Evolutionary conservation across 805 yeast genomes (phyloP), one percentile per base, ranked within the genome.

Genomic region (Ogataea nonfermentans): DNA sequence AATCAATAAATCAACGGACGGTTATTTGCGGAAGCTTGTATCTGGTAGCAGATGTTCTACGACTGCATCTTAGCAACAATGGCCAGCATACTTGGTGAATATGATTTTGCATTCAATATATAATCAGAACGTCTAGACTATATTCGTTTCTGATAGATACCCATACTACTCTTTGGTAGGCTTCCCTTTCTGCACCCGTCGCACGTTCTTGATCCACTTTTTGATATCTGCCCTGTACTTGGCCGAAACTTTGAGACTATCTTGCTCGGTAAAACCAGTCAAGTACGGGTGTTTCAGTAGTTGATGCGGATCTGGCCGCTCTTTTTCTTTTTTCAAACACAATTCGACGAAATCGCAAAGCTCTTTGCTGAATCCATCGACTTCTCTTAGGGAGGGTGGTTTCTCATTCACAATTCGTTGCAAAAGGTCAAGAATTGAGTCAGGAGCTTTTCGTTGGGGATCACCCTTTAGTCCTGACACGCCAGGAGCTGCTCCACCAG

Each of bases 401-500:
- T 80, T 81, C 59, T 93, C 99, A 55, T 90, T 87, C 16, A 93
- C 99, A 29, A 93, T 90, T 52, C 96, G 68, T 65, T 93, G 98
- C 40, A 93, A 63, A 13, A 93, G 70, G 56, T 93, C 99, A 48
- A 93, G 69, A 30, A 93, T 91, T 1, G 96, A 95, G 53, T 86
- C 84, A 3, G 95, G 95, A 1, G 55, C 7, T 73, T 66, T 55
- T 36, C 51, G 32, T 14, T 46, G 50, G 4, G 47, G 46, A 15
- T 46, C 50, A 11, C 35, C 28, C 38, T 50, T 41, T 53, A 37
- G 40, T 28, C 42, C 46, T 38, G 61, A 13, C 41, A 56, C 25
- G 45, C 51, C 40, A 6, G 49, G 46, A 1, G 53, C 56, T 6
- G 56, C 47, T 6, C 55, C 53, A 4, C 71, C 74, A 19, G 73